phyloP scores from a whole-genome alignment of 768 basidiomycete genomes.

The Trametes cubensis region DNA sequence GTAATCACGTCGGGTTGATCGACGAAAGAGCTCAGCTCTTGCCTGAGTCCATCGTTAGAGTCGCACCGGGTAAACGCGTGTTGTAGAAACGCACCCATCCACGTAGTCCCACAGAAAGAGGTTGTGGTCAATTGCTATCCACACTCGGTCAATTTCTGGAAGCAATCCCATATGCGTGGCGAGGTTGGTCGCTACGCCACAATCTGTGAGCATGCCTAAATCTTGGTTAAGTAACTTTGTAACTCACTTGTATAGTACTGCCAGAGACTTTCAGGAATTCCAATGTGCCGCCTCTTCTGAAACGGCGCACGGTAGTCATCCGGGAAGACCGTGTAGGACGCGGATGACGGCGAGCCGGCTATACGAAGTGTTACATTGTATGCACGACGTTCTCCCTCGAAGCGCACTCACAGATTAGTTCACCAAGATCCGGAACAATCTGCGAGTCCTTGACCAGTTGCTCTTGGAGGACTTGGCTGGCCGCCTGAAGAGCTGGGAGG shows the following conservation, averaged over 20 bases:
- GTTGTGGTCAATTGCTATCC: constrained; percentile 94
- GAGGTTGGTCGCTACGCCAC: constrained; percentile 57
- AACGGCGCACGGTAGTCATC: constrained; percentile 80
- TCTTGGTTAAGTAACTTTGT: neutral
- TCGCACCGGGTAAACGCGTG: constrained; percentile 31
- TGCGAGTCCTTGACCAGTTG: constrained; percentile 73
- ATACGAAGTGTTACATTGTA: neutral
- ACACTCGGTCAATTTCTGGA: constrained; percentile 91
- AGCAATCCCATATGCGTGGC: constrained; percentile 88
- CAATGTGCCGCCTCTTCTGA: constrained; percentile 73
- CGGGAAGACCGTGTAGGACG: constrained; percentile 75
- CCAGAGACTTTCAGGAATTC: constrained; percentile 78
- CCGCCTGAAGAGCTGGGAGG: constrained; percentile 62
- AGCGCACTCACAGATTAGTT: constrained; percentile 40
- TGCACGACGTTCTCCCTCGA: neutral
- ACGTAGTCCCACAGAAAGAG: constrained; percentile 96
- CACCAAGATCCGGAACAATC: constrained; percentile 74
- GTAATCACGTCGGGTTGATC: constrained; percentile 91
- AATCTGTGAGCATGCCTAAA: constrained; percentile 24
- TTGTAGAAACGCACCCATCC: constrained; percentile 68
- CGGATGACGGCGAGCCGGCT: constrained; percentile 72
- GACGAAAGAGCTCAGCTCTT: constrained; percentile 88
- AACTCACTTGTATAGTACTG: constrained; percentile 72
- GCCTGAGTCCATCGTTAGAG: constrained; percentile 39
- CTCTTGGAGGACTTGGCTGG: constrained; percentile 68